Evolutionary conservation across 352 stramenopile genomes (phyloP), one percentile per base, ranked within the genome.

Genomic region (Phytophthora pinifolia): DNA sequence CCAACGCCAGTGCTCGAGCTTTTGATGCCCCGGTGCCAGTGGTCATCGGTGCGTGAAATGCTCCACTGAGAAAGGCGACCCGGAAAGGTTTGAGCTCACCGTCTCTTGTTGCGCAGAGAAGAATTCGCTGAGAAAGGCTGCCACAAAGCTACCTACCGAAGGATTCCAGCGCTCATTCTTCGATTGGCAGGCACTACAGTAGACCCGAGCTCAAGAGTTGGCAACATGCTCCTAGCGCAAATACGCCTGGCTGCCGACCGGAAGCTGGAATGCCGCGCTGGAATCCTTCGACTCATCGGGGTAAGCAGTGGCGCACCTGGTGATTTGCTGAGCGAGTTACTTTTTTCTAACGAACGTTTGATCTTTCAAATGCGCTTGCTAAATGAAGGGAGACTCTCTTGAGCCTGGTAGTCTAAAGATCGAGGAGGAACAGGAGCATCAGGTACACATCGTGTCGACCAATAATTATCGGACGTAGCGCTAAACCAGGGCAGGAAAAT

Each of bases 361-460:
- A 17, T 41, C 42, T 32, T 41, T 25, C 3, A 25, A 25, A 25
- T 44, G 20, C 29, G n/a, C 36, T 34, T 53, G 7, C 9, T 30
- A 27, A 9, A 37, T 45, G 46, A 65, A 70, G 62, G 57, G 50
- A 20, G 57, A 59, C 22, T 70, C 62, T 13, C 30, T 66, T 6
- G 45, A 56, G 37, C 50, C 60, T 36, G 54, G 20, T 6, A 38
- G 32, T 46, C 31, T n/a, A 27, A 51, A 43, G 36, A 46, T 18
- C 29, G 20, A 60, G 2, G 35, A 41, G 32, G 25, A 46, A 42
- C 10, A 36, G 25, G 36, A 61, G n/a, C 20, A 25, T 36, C 37
- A 56, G 32, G 50, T 56, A 22, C 25, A 2, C 14, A 30, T 54
- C 33, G 33, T 45, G 7, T 38, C 30, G 20, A 25, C 20, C 2